Conservation (phyloP, 192 early-diverging fungal genomes). For the Backusella parvicylindrica region DNA sequence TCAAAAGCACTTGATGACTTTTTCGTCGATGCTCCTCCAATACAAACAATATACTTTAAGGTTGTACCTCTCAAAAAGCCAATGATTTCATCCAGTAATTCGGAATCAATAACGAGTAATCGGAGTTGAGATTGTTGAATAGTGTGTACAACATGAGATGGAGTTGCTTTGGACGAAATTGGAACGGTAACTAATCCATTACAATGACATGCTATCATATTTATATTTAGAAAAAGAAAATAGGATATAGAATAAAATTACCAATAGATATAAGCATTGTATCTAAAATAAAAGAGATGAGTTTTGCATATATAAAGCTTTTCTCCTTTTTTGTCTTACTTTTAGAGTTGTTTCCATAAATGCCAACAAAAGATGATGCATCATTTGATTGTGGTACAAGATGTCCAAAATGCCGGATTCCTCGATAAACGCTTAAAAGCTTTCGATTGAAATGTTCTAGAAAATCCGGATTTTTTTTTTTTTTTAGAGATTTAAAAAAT, state of each 20-base stretch:
- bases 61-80: constrained; percentile 8
- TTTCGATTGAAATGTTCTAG: not conserved
- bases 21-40: constrained; percentile 2
- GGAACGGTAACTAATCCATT: constrained; percentile 24
- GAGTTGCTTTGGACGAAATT: constrained; percentile 13
- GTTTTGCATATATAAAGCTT: not conserved
- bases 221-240: not conserved
- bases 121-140: not conserved
- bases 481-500: not conserved
- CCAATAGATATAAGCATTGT: constrained; percentile 1
- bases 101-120: constrained; percentile 4
- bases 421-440: constrained; percentile 2
- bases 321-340: constrained; percentile 28
- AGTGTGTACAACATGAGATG: constrained; percentile 15
- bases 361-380: constrained; percentile 31
- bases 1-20: constrained; percentile 4
- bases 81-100: not conserved
- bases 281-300: not conserved
- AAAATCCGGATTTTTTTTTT: not conserved
- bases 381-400: constrained; percentile 24
- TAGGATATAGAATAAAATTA: not conserved
- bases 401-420: constrained; percentile 11
- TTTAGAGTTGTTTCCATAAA: constrained; percentile 29
- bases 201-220: not conserved
- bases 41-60: constrained; percentile 22